Evolutionary conservation across 2,329 filamentous ascomycete species (phyloP).

Genomic region (Byssothecium circinans): DNA sequence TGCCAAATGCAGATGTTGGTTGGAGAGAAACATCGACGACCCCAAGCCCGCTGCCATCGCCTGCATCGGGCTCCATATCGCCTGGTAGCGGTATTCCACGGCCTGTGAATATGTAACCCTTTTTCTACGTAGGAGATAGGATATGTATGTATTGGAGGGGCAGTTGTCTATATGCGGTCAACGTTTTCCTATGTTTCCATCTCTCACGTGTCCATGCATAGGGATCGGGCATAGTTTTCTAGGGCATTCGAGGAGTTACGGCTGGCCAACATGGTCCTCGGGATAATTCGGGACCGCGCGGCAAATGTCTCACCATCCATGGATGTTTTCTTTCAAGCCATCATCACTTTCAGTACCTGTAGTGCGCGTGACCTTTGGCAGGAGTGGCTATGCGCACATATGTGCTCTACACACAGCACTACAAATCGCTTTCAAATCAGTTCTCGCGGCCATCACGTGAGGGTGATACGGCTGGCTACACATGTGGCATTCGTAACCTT

Average conservation of each 20-base stretch:
- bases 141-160: background rate
- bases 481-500: slow-evolving; percentile 10
- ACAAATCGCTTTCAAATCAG: background rate
- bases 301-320: background rate
- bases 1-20: slow-evolving; percentile 13
- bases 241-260: background rate
- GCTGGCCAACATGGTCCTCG: background rate
- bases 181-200: too few relatives aligned
- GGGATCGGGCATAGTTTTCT: background rate
- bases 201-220: too few relatives aligned
- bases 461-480: slow-evolving; percentile 2
- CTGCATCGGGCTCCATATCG: slow-evolving; percentile 4
- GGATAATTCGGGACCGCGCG: background rate
- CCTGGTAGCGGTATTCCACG: slow-evolving; percentile 16
- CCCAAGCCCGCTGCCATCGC: background rate
- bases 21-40: slow-evolving; percentile 16
- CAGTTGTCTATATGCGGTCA: background rate
- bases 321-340: background rate
- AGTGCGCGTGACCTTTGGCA: background rate
- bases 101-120: slow-evolving; percentile 10
- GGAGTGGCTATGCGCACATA: background rate
- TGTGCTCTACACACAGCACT: too few relatives aligned
- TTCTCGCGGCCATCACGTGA: slow-evolving; percentile 10
- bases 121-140: background rate
- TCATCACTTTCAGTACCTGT: background rate